Base-by-base conservation (phyloP, 208 protist species). In the Trypanosoma caninum region DNA sequence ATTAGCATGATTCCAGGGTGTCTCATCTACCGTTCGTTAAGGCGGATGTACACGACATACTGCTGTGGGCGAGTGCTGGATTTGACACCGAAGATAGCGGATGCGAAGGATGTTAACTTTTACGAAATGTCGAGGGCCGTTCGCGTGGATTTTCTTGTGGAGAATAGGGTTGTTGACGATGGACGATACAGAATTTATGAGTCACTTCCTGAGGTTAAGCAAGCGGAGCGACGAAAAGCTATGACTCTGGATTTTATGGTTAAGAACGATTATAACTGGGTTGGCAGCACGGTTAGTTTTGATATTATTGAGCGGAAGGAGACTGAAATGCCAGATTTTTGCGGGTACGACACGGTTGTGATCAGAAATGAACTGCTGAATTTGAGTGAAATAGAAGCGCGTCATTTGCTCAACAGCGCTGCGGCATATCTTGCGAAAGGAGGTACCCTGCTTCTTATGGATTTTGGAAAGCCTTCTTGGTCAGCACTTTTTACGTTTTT, bases 191-290 rank as follows among this genome's bases (percentile, higher is more conserved):
- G 73, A 30, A 69, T 76, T 20, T 74, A 86, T 51, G 74, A 74
- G 55, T 62, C 72, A 8, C 68, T 90, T 1, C 50, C 74, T 1
- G 76, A 86, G 40, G 67, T 51, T 3, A 69, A 80, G 28, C 64
- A 91, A 52, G 75, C 75, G 57, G 73, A 82, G 55, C 72, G 83
- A 13, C 72, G 84, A 14, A 76, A 76, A 20, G 72, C 83, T 23
- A 90, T 93, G 87, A 93, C 87, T 37, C 69, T 93, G 27, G 83
- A 90, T 34, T 91, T 86, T 66, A 91, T 91, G 84, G 57, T 82
- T 6, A 73, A 75, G 25, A 88, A 93, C 64, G 87, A 93, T 59
- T 74, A 90, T 47, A 80, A 89, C 53, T 93, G 87, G 84, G 83
- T 89, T 4, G 87, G 81, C 11, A 93, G 87, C 34, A 71, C 75